These are phyloP conservation scores for Opeltia flavorubescens DNA, from an alignment of 495 filamentous ascomycete genomes.

Conservation along the genomic window DNA sequence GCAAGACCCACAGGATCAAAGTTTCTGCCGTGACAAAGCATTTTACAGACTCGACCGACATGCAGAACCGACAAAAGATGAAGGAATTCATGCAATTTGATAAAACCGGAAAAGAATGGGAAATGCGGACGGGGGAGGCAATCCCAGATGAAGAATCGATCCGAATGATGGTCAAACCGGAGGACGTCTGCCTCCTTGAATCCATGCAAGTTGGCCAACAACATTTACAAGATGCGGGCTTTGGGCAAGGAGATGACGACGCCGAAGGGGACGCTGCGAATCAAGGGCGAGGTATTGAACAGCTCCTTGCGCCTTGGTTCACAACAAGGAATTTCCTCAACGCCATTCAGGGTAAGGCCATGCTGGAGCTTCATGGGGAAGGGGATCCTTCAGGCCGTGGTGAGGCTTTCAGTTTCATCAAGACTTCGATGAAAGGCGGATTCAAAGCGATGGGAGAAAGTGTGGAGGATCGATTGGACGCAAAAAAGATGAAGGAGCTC, in stretches of 20 bases:
- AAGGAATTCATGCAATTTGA: conserved; percentile 89
- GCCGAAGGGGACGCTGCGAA: conserved; percentile 53
- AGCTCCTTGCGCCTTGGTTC: conserved; percentile 88
- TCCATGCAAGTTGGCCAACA: conserved; percentile 91
- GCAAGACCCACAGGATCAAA: conserved; percentile 48
- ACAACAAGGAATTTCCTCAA: conserved; percentile 90
- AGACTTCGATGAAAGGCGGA: conserved; percentile 96
- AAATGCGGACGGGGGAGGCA: conserved; percentile 52
- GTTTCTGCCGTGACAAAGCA: conserved; percentile 75
- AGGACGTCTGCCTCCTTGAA: conserved; percentile 87
- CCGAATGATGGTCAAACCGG: conserved; percentile 76
- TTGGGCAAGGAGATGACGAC: conserved; percentile 59
- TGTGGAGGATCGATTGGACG: conserved; percentile 70
- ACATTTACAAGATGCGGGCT: conserved; percentile 71
- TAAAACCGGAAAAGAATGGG: conserved; percentile 74
- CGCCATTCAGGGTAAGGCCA: conserved; percentile 87
- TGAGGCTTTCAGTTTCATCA: conserved; percentile 87
- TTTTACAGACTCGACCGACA: conserved; percentile 78
- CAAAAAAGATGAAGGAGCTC: conserved; percentile 71
- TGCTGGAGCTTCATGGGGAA: conserved; percentile 86
- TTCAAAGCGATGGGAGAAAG: conserved; percentile 86
- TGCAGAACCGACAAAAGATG: conserved; percentile 89
- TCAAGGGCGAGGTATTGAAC: conserved; percentile 59
- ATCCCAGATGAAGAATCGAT: conserved; percentile 66
- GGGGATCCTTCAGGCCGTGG: conserved; percentile 93